These are phyloP conservation scores for Candida mesenterica DNA, from an alignment of 1,139 yeast genomes.

Conservation along the genomic window DNA sequence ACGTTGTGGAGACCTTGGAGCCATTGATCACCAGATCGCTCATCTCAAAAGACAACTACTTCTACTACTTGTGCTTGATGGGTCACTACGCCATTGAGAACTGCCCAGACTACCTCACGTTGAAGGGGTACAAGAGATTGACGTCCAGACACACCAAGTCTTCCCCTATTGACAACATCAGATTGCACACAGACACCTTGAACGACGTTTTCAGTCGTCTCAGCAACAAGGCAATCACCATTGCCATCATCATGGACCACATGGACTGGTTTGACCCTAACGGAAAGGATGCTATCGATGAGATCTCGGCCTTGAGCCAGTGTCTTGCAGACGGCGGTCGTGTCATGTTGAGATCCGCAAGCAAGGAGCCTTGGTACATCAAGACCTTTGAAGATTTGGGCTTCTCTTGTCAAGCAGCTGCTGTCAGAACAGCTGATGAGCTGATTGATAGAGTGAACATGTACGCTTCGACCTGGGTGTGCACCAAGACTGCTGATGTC, in stretches of 20 bases:
- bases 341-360: conserved; percentile 75
- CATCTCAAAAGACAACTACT: conserved; percentile 71
- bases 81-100: conserved; percentile 61
- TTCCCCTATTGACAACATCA: conserved; percentile 59
- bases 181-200: conserved; percentile 77
- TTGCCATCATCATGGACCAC: conserved; percentile 86
- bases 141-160: conserved; percentile 30
- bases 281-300: conserved; percentile 62
- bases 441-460: conserved; percentile 78
- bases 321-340: conserved; percentile 69
- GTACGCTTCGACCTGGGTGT: conserved; percentile 89
- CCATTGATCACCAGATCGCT: conserved; percentile 65
- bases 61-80: conserved; percentile 66
- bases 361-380: conserved; percentile 76
- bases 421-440: conserved; percentile 57
- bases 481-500: conserved; percentile 49
- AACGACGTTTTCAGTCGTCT: conserved; percentile 72
- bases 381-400: conserved; percentile 65
- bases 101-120: conserved; percentile 75
- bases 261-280: conserved; percentile 86
- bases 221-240: conserved; percentile 60
- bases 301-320: conserved; percentile 60
- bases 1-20: conserved; percentile 74
- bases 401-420: conserved; percentile 66
- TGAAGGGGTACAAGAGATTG: conserved; percentile 53